Conservation (phyloP, 2,329 filamentous ascomycete genomes). For the Xylaria sp. region DNA sequence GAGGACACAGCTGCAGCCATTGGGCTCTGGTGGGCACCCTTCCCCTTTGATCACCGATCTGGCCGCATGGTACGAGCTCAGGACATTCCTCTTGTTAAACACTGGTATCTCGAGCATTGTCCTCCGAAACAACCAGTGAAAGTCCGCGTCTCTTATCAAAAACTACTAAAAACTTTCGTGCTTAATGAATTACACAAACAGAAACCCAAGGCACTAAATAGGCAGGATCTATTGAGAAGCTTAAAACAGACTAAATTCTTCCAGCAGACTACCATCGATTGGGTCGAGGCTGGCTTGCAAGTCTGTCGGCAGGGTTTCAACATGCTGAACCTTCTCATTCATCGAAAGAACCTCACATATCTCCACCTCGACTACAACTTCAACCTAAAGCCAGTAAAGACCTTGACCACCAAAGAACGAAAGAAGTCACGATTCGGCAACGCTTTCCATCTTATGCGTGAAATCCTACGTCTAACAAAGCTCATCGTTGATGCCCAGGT, state of each 20-base stretch:
- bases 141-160: constrained; percentile 97
- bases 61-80: constrained; percentile 96
- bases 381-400: constrained; percentile 99
- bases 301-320: constrained; percentile 99
- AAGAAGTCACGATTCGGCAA: constrained; percentile 99
- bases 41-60: constrained; percentile 92
- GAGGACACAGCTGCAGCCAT: constrained; percentile 92
- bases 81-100: constrained; percentile 95
- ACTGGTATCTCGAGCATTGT: constrained; percentile 98
- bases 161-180: constrained; percentile 94
- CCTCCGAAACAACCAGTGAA: constrained; percentile 90
- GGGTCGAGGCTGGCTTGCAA: constrained; percentile 98
- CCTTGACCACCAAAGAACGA: constrained; percentile 95
- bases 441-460: constrained; percentile 98
- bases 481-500: constrained; percentile 98
- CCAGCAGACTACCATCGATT: constrained; percentile 98
- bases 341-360: constrained; percentile 98
- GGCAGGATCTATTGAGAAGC: constrained; percentile 88
- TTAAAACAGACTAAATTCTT: constrained; percentile 99
- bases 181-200: constrained; percentile 97
- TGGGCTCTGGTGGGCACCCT: constrained; percentile 97
- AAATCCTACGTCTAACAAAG: constrained; percentile 95
- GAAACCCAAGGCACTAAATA: constrained; percentile 93
- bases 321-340: constrained; percentile 97
- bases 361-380: constrained; percentile 99